Conservation (phyloP, 2,329 filamentous ascomycete genomes). For the Fusarium sp. region DNA sequence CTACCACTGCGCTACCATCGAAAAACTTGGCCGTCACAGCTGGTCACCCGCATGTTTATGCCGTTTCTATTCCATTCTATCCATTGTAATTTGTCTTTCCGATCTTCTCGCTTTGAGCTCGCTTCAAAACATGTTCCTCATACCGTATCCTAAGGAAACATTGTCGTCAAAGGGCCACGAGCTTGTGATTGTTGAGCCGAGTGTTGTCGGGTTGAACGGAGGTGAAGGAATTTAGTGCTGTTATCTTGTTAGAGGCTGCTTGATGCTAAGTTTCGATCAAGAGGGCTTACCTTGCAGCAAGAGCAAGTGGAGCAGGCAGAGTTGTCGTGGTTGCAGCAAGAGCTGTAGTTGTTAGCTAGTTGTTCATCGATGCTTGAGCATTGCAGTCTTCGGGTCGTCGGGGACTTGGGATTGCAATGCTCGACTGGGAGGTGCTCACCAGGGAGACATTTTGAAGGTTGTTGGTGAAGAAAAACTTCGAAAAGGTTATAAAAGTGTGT, state of each 20-base stretch:
- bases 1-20: constrained; percentile 42
- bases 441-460: constrained; percentile 48
- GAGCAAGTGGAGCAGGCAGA: constrained; percentile 42
- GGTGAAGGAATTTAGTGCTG: constrained; percentile 45
- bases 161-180: constrained; percentile 21
- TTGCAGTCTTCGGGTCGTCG: neutral
- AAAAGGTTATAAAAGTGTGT: constrained; percentile 39
- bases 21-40: constrained; percentile 36
- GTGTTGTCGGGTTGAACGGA: constrained; percentile 30
- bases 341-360: constrained; percentile 25
- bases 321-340: constrained; percentile 42
- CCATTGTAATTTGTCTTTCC: constrained; percentile 13
- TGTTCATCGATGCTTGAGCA: neutral
- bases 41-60: constrained; percentile 41
- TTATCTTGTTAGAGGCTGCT: constrained; percentile 18
- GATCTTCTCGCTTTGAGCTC: constrained; percentile 18
- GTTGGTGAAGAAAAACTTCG: constrained; percentile 43
- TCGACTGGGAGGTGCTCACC: constrained; percentile 33
- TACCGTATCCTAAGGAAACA: constrained; percentile 21
- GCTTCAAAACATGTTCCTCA: constrained; percentile 10
- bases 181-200: constrained; percentile 13
- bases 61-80: constrained; percentile 23
- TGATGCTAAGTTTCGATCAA: neutral
- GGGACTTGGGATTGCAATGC: neutral
- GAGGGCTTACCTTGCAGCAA: constrained; percentile 44